Percentiles rank a stretch among this genome's conserved stretches.
phyloP scores from a whole-genome alignment of 2,329 filamentous ascomycete genomes.

The Paracamarosporium sp. region DNA sequence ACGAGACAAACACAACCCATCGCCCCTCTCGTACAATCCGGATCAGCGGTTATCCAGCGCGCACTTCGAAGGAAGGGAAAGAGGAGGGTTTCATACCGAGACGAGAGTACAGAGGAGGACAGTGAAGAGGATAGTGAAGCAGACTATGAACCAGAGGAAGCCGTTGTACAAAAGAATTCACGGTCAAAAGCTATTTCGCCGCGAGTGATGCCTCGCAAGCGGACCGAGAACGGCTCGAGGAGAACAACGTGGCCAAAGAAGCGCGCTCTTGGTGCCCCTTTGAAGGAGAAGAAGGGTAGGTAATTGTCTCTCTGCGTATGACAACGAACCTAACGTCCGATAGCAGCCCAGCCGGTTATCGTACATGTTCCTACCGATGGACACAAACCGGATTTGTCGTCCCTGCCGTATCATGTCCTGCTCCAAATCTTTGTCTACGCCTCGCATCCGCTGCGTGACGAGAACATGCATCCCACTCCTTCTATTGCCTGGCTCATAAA shows the following conservation, averaged over 20 bases:
- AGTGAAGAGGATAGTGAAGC: conserved; percentile 28
- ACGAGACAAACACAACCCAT: conserved; percentile 12
- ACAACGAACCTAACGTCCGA: neutral
- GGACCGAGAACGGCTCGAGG: neutral
- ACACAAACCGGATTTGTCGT: conserved; percentile 31
- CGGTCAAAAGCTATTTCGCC: conserved; percentile 12
- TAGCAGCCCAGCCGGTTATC: conserved; percentile 8
- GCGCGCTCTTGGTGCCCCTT: conserved; percentile 29
- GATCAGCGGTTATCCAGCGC: conserved; percentile 5
- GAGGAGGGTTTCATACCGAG: conserved; percentile 39
- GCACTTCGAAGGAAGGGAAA: conserved; percentile 18
- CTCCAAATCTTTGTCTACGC: conserved; percentile 74
- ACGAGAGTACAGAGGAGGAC: conserved; percentile 39
- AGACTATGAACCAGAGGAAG: conserved; percentile 33
- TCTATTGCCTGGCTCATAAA: conserved; percentile 69
- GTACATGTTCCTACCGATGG: conserved; percentile 34
- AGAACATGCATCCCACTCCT: conserved; percentile 51
- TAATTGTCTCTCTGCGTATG: neutral
- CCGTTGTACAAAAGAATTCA: conserved; percentile 14
- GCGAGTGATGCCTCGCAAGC: conserved; percentile 17
- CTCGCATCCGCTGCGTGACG: conserved; percentile 63
- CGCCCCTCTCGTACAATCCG: conserved; percentile 8
- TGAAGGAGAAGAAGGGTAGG: conserved; percentile 31
- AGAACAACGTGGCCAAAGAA: neutral
- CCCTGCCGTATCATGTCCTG: conserved; percentile 72